Evolutionary conservation across 441 rosid genomes (phyloP).

Genomic region (Bocquillonia castaneifolia): DNA sequence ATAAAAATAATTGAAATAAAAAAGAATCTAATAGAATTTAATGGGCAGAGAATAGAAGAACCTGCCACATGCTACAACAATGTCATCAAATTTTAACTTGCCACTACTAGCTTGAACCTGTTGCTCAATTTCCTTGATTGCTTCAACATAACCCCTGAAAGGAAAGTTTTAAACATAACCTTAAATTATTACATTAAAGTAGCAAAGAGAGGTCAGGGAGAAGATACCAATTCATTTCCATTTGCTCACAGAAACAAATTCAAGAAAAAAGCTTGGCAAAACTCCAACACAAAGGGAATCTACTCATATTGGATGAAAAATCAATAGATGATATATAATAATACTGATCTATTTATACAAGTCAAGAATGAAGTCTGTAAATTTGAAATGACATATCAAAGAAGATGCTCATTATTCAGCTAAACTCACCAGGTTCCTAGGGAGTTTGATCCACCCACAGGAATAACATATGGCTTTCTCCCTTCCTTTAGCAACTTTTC

Average conservation of each 20-base stretch:
- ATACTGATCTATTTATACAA: neutral
- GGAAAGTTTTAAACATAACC: neutral
- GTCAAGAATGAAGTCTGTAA: neutral
- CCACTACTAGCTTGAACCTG: slow-evolving; percentile 49
- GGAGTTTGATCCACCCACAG: slow-evolving; percentile 94
- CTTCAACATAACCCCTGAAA: slow-evolving; percentile 86
- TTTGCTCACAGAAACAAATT: neutral
- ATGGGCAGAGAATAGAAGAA: slow-evolving; percentile 29
- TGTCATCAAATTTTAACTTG: slow-evolving; percentile 67
- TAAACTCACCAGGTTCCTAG: slow-evolving; percentile 87
- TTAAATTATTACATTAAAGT: neutral
- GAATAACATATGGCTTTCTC: slow-evolving; percentile 82
- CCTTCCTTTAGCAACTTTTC: slow-evolving; percentile 76
- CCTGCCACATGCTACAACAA: slow-evolving; percentile 98
- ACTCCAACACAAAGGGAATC: neutral
- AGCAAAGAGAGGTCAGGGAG: neutral
- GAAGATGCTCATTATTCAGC: slow-evolving; percentile 1
- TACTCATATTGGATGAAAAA: neutral
- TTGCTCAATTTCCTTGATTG: slow-evolving; percentile 79
- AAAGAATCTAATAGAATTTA: neutral
- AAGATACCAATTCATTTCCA: neutral
- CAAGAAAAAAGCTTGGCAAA: neutral
- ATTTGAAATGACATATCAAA: neutral
- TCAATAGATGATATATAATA: neutral
- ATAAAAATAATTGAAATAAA: too few species aligned